A percentile compares a stretch with the other conserved stretches of the same genome.
Evolutionary conservation across 2,329 filamentous ascomycete species (phyloP).

Genomic region (Penicillium psychrosexuale): DNA sequence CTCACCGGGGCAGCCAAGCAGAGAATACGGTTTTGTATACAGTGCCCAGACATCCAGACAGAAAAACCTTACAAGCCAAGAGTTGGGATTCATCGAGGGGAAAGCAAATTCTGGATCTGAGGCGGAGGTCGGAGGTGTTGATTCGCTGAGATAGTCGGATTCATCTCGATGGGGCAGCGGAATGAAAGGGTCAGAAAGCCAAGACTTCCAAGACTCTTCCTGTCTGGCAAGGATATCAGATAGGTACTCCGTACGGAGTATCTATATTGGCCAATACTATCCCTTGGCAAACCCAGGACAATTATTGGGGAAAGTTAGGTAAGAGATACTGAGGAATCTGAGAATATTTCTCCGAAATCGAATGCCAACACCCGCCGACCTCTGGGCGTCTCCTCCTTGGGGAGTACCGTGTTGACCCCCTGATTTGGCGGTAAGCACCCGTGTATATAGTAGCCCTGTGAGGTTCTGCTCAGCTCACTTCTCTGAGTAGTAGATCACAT

Average conservation of each 20-base stretch:
- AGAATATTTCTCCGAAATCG: conserved; percentile 1
- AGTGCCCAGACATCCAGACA: conserved; percentile 9
- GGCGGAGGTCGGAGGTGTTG: neutral
- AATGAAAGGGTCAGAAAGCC: conserved; percentile 8
- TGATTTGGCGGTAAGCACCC: neutral
- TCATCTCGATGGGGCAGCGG: conserved; percentile 6
- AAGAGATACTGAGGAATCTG: conserved; percentile 13
- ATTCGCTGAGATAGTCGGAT: conserved; percentile 1
- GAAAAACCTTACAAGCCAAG: conserved; percentile 2
- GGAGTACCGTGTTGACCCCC: neutral
- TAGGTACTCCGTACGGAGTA: neutral
- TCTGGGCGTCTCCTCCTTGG: conserved; percentile 10
- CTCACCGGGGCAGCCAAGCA: conserved; percentile 13
- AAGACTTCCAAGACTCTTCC: conserved; percentile 6
- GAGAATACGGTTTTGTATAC: conserved; percentile 7
- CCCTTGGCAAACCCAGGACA: neutral
- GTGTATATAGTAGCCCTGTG: neutral
- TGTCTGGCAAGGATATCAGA: neutral
- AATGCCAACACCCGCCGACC: conserved; percentile 17
- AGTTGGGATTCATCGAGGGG: neutral
- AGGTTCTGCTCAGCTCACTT: neutral
- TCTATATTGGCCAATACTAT: conserved; percentile 2
- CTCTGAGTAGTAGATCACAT: neutral
- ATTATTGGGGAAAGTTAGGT: conserved; percentile 13
- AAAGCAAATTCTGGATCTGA: neutral